phyloP scores from a whole-genome alignment of 2,329 filamentous ascomycete genomes.

The Piedraia hortae region DNA sequence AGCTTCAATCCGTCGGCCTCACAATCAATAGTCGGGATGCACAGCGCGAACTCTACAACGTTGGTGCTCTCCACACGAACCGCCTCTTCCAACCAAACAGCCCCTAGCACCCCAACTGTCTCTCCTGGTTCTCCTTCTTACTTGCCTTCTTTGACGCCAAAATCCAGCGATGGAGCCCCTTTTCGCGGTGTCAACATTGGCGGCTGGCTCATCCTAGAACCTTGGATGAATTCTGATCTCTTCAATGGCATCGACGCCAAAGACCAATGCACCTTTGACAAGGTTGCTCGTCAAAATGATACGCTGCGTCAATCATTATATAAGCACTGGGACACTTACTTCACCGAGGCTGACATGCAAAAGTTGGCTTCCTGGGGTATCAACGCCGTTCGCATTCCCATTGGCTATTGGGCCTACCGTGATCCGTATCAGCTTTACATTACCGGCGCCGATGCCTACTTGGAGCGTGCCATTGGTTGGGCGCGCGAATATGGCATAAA shows the following conservation, averaged over 20 bases:
- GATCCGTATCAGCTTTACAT: conserved; percentile 18
- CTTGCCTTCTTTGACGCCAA: too few relatives aligned
- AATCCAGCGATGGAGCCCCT: too few relatives aligned
- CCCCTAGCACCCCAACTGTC: not conserved
- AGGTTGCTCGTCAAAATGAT: conserved; percentile 7
- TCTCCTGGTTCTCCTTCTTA: not conserved
- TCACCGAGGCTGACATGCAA: conserved; percentile 16
- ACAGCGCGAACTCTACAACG: not conserved
- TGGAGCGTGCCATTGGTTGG: conserved; percentile 23
- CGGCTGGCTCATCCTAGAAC: conserved; percentile 14
- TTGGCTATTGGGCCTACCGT: conserved; percentile 25
- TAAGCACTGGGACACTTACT: conserved; percentile 13
- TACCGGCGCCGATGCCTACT: conserved; percentile 18
- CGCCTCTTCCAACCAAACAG: not conserved
- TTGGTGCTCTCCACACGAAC: not conserved
- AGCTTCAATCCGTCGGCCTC: too few relatives aligned
- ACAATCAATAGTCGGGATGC: too few relatives aligned
- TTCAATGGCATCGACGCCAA: conserved; percentile 12
- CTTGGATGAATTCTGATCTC: conserved; percentile 13
- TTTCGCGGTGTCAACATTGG: conserved; percentile 14
- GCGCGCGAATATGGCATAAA: conserved; percentile 18
- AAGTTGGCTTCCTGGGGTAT: conserved; percentile 14
- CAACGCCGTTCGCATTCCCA: conserved; percentile 20
- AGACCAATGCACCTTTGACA: conserved; percentile 16
- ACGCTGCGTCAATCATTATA: conserved; percentile 7